phyloP scores from a whole-genome alignment of 139 green algal species.

The Pedinophyceae sp. region DNA sequence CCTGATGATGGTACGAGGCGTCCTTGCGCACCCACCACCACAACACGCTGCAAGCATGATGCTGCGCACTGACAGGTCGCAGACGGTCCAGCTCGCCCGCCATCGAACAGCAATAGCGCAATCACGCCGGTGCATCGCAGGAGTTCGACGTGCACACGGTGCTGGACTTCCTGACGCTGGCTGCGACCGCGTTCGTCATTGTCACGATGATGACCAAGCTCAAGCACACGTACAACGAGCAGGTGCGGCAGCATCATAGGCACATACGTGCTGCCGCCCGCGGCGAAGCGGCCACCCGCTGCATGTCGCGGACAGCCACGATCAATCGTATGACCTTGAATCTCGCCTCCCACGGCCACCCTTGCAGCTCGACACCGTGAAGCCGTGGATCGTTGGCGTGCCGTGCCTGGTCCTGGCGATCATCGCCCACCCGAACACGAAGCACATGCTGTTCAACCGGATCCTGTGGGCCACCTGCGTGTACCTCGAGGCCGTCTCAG shows the following conservation, averaged over 20 bases:
- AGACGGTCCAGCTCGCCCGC: not conserved
- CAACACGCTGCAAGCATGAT: not conserved
- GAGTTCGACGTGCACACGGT: constrained; percentile 98
- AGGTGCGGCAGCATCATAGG: constrained; percentile 66
- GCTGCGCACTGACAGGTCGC: not conserved
- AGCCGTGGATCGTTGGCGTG: constrained; percentile 18
- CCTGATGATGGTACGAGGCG: not conserved
- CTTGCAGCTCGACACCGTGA: not conserved
- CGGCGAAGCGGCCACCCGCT: no score
- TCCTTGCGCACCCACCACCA: not conserved
- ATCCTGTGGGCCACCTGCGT: constrained; percentile 93
- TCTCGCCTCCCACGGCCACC: not conserved
- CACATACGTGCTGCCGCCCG: constrained; percentile 44
- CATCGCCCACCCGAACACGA: constrained; percentile 31
- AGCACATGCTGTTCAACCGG: constrained; percentile 18
- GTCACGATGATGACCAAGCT: constrained; percentile 56
- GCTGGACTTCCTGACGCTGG: constrained; percentile 75
- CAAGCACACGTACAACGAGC: constrained; percentile 64
- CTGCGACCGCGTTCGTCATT: constrained; percentile 70
- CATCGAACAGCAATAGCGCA: not conserved
- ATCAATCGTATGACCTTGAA: not conserved
- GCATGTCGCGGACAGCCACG: constrained; percentile 2
- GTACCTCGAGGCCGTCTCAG: constrained; percentile 90
- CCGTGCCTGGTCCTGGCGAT: constrained; percentile 70
- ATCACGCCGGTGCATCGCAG: constrained; percentile 70